phyloP scores from a whole-genome alignment of 352 stramenopile species.

The Thraustotheca clavata region DNA sequence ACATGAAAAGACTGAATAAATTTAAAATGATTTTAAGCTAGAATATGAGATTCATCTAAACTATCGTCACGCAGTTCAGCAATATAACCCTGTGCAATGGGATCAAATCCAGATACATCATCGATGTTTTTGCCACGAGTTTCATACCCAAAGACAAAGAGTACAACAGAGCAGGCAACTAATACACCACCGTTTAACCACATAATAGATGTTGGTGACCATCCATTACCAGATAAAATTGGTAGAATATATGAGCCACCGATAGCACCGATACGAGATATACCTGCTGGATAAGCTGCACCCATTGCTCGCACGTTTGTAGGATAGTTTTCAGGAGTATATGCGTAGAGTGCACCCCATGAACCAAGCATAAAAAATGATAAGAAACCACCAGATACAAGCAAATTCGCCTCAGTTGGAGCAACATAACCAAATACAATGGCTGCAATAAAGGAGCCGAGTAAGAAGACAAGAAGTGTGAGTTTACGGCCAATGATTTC shows the following conservation, averaged over 20 bases:
- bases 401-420: slow-evolving; percentile 2
- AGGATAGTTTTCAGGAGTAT: slow-evolving; percentile 23
- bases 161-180: not conserved
- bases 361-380: slow-evolving; percentile 22
- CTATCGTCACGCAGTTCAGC: slow-evolving; percentile 1
- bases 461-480: slow-evolving; percentile 11
- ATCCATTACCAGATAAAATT: not conserved
- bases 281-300: slow-evolving; percentile 5
- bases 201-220: slow-evolving; percentile 16
- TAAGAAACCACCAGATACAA: slow-evolving; percentile 11
- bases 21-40: not conserved
- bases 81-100: not conserved
- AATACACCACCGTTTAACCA: slow-evolving; percentile 20
- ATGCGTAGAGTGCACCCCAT: slow-evolving; percentile 21
- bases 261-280: slow-evolving; percentile 18
- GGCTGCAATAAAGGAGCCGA: slow-evolving; percentile 8
- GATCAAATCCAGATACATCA: slow-evolving; percentile 5
- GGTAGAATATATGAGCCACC: slow-evolving; percentile 18
- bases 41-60: not conserved
- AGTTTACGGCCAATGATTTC: slow-evolving; percentile 21
- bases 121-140: slow-evolving; percentile 20
- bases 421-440: slow-evolving; percentile 21
- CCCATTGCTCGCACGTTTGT: slow-evolving; percentile 23
- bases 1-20: too few species aligned
- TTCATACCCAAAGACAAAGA: slow-evolving; percentile 20